A percentile compares a stretch with the other conserved stretches of the same genome.
phyloP scores from a whole-genome alignment of 2,329 filamentous ascomycete genomes.

The Paraphaeosphaeria sporulosa region DNA sequence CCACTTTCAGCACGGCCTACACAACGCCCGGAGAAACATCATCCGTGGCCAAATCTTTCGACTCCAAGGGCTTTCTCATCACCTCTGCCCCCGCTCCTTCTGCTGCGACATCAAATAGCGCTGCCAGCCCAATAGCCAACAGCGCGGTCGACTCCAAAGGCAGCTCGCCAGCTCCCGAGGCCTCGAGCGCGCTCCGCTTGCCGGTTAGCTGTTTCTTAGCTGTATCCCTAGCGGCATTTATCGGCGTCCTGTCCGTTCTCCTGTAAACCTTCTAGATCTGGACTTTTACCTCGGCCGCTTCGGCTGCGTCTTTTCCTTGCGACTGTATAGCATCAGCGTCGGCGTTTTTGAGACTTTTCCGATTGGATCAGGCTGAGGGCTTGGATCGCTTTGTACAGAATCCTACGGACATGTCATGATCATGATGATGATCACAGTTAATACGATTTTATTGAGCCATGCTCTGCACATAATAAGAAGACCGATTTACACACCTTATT shows the following conservation, averaged over 20 bases:
- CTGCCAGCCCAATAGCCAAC: constrained; percentile 24
- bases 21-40: constrained; percentile 48
- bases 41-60: constrained; percentile 45
- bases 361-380: neutral
- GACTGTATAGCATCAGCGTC: constrained; percentile 12
- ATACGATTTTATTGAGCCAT: constrained; percentile 3
- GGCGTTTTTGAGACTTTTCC: constrained; percentile 1
- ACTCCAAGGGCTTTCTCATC: constrained; percentile 56
- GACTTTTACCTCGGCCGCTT: constrained; percentile 11
- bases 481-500: no score
- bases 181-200: constrained; percentile 23
- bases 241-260: constrained; percentile 27
- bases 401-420: constrained; percentile 1
- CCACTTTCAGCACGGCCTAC: constrained; percentile 57
- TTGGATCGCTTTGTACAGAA: neutral
- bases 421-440: constrained; percentile 12
- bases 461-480: neutral
- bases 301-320: constrained; percentile 1
- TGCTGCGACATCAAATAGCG: constrained; percentile 12
- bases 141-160: constrained; percentile 20
- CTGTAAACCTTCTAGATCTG: constrained; percentile 22
- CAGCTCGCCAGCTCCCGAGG: constrained; percentile 20
- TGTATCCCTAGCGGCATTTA: constrained; percentile 30
- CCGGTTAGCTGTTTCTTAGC: constrained; percentile 19
- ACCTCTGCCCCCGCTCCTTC: constrained; percentile 30